phyloP scores from a whole-genome alignment of 192 early-diverging fungal genomes.

The Linderina pennispora region DNA sequence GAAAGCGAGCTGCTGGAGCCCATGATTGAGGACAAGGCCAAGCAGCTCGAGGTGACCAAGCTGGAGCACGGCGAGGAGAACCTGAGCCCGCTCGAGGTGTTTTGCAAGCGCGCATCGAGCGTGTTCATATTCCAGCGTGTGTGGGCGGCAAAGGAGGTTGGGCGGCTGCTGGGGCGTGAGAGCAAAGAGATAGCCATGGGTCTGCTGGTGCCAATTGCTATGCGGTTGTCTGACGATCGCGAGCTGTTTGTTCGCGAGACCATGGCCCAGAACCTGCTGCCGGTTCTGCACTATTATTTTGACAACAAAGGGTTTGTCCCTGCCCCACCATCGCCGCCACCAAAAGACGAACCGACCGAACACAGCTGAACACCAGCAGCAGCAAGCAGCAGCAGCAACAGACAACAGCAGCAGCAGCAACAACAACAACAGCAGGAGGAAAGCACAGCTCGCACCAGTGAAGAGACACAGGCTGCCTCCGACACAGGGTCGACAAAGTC shows the following conservation, averaged over 20 bases:
- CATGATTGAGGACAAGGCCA: constrained; percentile 32
- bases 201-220: constrained; percentile 42
- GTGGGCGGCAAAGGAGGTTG: constrained; percentile 42
- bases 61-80: constrained; percentile 38
- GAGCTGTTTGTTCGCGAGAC: constrained; percentile 48
- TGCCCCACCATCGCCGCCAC: too few relatives aligned
- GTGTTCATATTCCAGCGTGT: constrained; percentile 45
- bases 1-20: constrained; percentile 32
- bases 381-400: too few relatives aligned
- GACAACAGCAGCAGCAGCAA: too few relatives aligned
- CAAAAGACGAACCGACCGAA: too few relatives aligned
- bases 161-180: constrained; percentile 14
- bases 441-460: too few relatives aligned
- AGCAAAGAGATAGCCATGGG: constrained; percentile 4
- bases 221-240: constrained; percentile 38
- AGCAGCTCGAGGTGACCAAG: constrained; percentile 26
- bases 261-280: constrained; percentile 37
- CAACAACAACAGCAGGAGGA: too few relatives aligned
- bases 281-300: constrained; percentile 37
- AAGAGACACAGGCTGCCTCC: too few relatives aligned
- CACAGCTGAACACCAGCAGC: neutral
- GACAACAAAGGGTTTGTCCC: constrained; percentile 6
- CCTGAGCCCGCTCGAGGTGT: constrained; percentile 35
- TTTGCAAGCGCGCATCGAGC: constrained; percentile 35
- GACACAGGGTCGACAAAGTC: too few relatives aligned